Evolutionary conservation across 2,329 filamentous ascomycete species (phyloP), one percentile per base, ranked within the genome.

Genomic region (Colletotrichum sp.): DNA sequence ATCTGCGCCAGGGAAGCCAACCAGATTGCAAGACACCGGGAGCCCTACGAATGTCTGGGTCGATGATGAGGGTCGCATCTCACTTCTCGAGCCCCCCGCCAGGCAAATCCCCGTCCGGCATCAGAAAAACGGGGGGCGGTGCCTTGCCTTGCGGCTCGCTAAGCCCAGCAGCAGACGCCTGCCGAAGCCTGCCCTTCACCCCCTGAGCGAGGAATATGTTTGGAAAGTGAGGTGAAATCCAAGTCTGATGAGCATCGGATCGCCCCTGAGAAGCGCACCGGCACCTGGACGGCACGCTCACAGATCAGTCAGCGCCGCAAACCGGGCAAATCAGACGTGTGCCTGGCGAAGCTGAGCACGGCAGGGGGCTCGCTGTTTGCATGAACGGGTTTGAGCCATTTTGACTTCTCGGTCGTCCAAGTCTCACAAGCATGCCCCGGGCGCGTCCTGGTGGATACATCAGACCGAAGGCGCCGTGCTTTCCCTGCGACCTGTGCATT

Each of bases 1-100:
- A 75, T 75, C 72, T 72, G 55, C 62, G 32, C 56, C 62, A 67
- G 72, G 72, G 72, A 75, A 72, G 62, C 69, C 69, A 72, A 72
- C 72, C 62, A 75, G 61, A 62, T n/a, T 38, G 6, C 72, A 9
- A 75, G 61, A 62, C 24, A 30, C 8, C 55, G n/a, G 55, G 30
- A 66, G 72, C 62, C 69, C 32, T 67, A 64, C 38, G 58, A n/a
- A 60, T 64, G 36, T 16, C 58, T 60, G 61, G 60, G 34, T 36
- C 43, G 21, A 26, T 13, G 26, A 55, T 30, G 68, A 32, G 66
- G 30, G 72, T 56, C 72, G 52, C 72, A 71, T 71, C 72, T 75
- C 62, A 66, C 58, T 28, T 65, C 32, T 34, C 30, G n/a, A 38
- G 38, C 18, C 38, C 26, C 15, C 52, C 48, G 24, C 48, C 52